Conservation (phyloP, 345 rosid genomes). For the Rhodomyrtus tomentosa region DNA sequence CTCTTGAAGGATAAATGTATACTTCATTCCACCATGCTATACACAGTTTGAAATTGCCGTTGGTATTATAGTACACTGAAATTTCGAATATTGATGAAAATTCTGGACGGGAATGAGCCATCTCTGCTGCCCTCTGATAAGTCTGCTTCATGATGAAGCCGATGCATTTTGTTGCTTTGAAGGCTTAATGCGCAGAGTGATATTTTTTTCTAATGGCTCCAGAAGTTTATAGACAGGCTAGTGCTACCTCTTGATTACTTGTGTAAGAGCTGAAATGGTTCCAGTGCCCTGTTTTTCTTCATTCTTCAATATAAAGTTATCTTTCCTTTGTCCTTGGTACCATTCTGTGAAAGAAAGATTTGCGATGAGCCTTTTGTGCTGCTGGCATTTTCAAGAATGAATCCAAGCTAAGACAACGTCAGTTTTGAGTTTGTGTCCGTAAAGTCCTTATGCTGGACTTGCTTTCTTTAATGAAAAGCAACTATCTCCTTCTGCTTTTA, state of each 20-base stretch:
- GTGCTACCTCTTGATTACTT: neutral
- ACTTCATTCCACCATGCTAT: neutral
- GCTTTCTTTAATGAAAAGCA: neutral
- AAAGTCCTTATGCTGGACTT: neutral
- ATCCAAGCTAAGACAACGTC: neutral
- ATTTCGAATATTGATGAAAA: neutral
- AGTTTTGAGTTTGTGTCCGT: neutral
- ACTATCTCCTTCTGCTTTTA: neutral
- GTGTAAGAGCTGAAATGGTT: neutral
- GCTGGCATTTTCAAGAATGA: neutral
- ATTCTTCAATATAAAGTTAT: neutral
- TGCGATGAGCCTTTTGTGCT: neutral
- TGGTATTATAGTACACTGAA: neutral
- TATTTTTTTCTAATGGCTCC: constrained; percentile 8
- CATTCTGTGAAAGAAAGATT: neutral
- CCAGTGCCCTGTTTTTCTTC: neutral
- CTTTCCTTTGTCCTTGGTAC: neutral
- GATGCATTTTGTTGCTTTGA: constrained; percentile 99
- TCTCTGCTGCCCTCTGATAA: constrained; percentile 97
- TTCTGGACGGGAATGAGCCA: constrained; percentile 80
- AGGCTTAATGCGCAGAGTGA: constrained; percentile 94
- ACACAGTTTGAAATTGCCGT: neutral
- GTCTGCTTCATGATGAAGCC: constrained; percentile 85
- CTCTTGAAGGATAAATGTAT: neutral
- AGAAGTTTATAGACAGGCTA: neutral